These are phyloP conservation scores for Gleditsia sinensis DNA, from an alignment of 306 rosid genomes.

Conservation along the genomic window DNA sequence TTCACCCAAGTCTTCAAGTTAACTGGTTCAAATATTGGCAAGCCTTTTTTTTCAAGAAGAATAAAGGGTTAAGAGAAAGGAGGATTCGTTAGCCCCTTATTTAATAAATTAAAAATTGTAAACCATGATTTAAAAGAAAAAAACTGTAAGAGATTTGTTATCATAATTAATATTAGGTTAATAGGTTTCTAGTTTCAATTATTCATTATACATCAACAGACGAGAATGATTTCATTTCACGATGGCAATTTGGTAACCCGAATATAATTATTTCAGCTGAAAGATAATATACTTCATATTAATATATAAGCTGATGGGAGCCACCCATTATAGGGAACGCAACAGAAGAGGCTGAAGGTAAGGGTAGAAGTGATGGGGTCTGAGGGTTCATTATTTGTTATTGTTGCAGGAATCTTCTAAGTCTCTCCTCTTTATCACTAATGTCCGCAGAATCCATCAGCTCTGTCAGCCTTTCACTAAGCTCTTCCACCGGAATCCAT, in stretches of 20 bases:
- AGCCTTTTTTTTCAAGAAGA: too few species aligned
- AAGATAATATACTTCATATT: background rate
- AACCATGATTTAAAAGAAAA: too few species aligned
- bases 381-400: background rate
- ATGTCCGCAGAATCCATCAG: constrained; percentile 20
- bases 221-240: background rate
- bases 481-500: too few species aligned
- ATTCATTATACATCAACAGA: background rate
- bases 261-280: background rate
- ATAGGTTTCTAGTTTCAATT: background rate
- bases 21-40: too few species aligned
- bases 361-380: background rate
- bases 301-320: background rate
- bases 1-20: too few species aligned
- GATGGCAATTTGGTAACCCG: background rate
- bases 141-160: too few species aligned
- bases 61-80: too few species aligned
- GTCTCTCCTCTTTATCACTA: constrained; percentile 18
- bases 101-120: too few species aligned
- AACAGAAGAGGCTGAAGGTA: background rate
- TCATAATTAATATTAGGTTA: too few species aligned
- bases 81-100: too few species aligned
- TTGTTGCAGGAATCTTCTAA: constrained; percentile 17
- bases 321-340: background rate
- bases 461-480: background rate